Conservation (phyloP, 192 early-diverging fungal genomes). For the Coemansia sp. region DNA sequence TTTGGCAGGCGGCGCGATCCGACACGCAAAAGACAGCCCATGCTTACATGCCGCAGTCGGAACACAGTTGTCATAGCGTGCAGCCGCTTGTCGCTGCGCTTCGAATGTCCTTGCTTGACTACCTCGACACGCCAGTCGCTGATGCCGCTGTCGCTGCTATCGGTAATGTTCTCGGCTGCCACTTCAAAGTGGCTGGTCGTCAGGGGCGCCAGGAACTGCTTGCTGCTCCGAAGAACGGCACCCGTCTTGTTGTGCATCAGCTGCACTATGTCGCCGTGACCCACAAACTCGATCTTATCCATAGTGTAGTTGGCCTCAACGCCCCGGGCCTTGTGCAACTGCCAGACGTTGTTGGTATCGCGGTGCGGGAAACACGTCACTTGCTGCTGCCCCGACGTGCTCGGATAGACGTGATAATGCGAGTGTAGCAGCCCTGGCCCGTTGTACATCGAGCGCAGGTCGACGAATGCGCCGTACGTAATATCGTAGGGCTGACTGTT, state of each 20-base stretch:
- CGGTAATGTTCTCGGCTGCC: constrained; percentile 57
- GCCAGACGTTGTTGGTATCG: constrained; percentile 75
- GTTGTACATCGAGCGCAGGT: constrained; percentile 30
- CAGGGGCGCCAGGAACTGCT: constrained; percentile 59
- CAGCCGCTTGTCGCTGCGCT: constrained; percentile 54
- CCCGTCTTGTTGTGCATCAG: constrained; percentile 66
- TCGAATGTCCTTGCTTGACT: constrained; percentile 44
- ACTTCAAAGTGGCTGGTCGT: constrained; percentile 69
- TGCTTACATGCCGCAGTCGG: constrained; percentile 70
- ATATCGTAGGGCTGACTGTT: constrained; percentile 42
- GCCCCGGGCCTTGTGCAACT: constrained; percentile 48
- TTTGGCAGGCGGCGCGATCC: constrained; percentile 69
- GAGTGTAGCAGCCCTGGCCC: constrained; percentile 59
- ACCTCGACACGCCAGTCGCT: constrained; percentile 62
- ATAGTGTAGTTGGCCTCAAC: constrained; percentile 43
- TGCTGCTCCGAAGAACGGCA: constrained; percentile 62
- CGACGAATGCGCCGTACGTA: constrained; percentile 35
- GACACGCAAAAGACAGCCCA: constrained; percentile 78
- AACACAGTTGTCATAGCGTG: constrained; percentile 63
- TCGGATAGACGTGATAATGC: constrained; percentile 61
- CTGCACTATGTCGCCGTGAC: constrained; percentile 76
- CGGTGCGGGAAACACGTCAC: constrained; percentile 79
- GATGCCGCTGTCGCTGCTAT: constrained; percentile 70
- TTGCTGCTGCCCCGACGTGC: constrained; percentile 75
- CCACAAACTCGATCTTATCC: constrained; percentile 56